Base-by-base conservation (phyloP, 2,329 filamentous ascomycete species). In the Fusarium armeniacum region DNA sequence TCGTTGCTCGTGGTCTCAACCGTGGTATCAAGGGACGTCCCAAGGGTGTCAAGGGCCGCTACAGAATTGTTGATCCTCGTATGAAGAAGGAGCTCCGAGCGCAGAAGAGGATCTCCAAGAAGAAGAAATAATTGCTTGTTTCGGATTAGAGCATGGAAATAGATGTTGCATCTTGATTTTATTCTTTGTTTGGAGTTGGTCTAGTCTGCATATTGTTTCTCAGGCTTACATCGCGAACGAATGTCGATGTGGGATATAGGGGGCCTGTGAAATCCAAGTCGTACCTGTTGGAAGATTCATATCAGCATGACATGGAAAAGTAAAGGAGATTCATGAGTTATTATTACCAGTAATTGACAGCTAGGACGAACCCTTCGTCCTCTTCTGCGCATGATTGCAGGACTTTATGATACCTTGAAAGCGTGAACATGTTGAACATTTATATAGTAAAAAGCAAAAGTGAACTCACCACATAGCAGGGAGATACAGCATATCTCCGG, bases 61-160 rank as follows among this genome's bases (percentile, higher is more conserved):
- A 99, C 80, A 97, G 97, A 85, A 97, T 99, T 86, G 95, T 99
- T 57, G 95, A 98, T 82, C 84, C 93, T 16, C 87, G 96, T 73
- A 89, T 98, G 89, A 98, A 98, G 89, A 98, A 98, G 90, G 96
- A 98, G 84, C 87, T 96, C 57, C 85, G 94, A 78, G 94, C 92
- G 3, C 86, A 95, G 81, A 97, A 97, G 89, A 88, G 94, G 75
- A 77, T 86, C 63, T 78, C 83, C 28, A 94, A 97, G 85, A 92
- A 90, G 82, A 90, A 90, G 82, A 90, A 81, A 62, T 75, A 65
- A 72, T 65, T 10, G 30, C 15, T 40, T 40, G 32, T n/a, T 44
- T 26, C 33, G 22, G 33, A 28, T 47, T 50, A 44, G 62, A 50
- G 53, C 8, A 50, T 18, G n/a, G 47, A 32, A 55, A 67, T 66